Evolutionary conservation across 495 filamentous ascomycete genomes (phyloP).

Genomic region (Extremus antarcticus): DNA sequence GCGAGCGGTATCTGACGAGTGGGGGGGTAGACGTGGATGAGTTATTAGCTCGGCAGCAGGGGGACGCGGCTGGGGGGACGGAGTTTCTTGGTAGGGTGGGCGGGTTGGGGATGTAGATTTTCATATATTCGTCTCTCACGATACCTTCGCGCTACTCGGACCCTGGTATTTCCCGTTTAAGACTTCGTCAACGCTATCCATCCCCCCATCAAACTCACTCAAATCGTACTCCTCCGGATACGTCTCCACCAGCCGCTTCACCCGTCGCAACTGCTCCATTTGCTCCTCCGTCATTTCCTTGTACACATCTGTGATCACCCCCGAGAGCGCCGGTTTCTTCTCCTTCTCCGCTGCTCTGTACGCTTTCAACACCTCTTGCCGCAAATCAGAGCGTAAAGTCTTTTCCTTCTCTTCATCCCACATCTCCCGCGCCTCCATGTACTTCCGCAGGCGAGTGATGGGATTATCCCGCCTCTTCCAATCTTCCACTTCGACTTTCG

Average conservation of each 20-base stretch:
- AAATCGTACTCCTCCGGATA: conserved; percentile 94
- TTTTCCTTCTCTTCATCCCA: conserved; percentile 82
- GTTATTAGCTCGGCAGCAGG: conserved; percentile 45
- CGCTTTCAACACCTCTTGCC: conserved; percentile 64
- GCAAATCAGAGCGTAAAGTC: conserved; percentile 52
- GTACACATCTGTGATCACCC: conserved; percentile 81
- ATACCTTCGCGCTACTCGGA: no score
- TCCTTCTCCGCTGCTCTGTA: conserved; percentile 80
- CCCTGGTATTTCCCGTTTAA: no score
- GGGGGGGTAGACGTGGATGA: conserved; percentile 74
- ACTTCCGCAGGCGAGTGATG: conserved; percentile 82
- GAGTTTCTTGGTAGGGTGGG: conserved; percentile 56
- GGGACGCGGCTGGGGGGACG: conserved; percentile 30
- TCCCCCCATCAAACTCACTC: conserved; percentile 63
- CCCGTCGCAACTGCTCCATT: conserved; percentile 63
- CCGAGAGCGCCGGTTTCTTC: conserved; percentile 70
- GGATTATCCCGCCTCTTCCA: conserved; percentile 97
- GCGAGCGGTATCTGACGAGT: conserved; percentile 74
- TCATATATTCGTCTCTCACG: no score
- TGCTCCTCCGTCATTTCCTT: conserved; percentile 76
- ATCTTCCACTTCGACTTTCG: conserved; percentile 88
- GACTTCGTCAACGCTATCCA: conserved; percentile 37
- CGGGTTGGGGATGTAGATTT: conserved; percentile 36
- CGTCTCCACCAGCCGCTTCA: conserved; percentile 64
- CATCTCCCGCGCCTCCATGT: conserved; percentile 65